Conservation (phyloP, 129 eudicot genomes). For the Lactuca sativa region DNA sequence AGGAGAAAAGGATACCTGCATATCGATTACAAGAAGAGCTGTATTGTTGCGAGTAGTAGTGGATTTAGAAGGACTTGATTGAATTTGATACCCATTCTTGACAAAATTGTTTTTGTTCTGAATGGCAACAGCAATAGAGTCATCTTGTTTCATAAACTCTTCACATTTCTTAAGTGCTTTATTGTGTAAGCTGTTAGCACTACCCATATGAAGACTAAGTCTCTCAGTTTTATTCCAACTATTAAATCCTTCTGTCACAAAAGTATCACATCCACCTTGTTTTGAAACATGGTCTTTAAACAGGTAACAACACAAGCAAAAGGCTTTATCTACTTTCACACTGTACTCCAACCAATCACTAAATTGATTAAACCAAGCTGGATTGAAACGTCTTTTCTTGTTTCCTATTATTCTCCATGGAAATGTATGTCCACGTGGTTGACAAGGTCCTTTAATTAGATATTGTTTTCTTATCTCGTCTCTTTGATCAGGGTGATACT, state of each 20-base stretch:
- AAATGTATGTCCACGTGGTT: neutral
- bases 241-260: neutral
- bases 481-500: neutral
- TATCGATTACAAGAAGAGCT: conserved; percentile 86
- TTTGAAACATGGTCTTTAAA: neutral
- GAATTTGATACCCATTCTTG: neutral
- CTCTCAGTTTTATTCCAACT: neutral
- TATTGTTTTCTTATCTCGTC: neutral
- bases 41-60: conserved; percentile 40
- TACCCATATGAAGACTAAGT: neutral
- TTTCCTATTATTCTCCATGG: neutral
- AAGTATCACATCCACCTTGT: neutral
- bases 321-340: neutral
- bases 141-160: neutral
- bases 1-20: conserved; percentile 53
- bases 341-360: neutral
- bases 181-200: neutral
- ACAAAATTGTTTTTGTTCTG: neutral
- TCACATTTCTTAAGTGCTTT: neutral
- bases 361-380: neutral
- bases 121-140: neutral
- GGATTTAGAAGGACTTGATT: neutral
- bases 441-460: neutral
- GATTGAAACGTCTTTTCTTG: neutral
- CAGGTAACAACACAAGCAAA: neutral